Base-by-base conservation (phyloP, 2,329 filamentous ascomycete genomes). In the Onygenales sp. region DNA sequence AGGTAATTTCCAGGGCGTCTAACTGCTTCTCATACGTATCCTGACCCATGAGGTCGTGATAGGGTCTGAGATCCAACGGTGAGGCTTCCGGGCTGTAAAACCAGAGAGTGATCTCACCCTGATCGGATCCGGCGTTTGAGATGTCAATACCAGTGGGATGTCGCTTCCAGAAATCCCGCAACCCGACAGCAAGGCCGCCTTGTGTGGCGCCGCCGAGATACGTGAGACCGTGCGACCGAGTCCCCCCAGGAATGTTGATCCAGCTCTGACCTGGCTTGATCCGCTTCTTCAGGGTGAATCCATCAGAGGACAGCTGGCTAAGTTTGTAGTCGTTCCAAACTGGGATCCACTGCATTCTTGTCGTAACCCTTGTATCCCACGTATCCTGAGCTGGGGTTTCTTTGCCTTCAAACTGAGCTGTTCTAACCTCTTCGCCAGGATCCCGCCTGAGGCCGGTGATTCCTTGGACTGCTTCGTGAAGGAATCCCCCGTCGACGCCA, bases 111-210 rank as follows among this genome's bases (percentile, higher is more conserved):
- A 84, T 68, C 4, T 73, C 68, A 0, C 79, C 80, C 2, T 64
- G 61, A 45, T 81, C 75, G 0, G 70, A 69, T 0, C 72, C 73
- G 0, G 79, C 77, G 49, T 78, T 73, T 0, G 71, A 65, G 9
- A 84, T 73, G 45, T 84, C 81, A 4, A 84, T 64, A 3, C 77
- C 74, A 0, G 78, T 80, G 0, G 82, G 82, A 57, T 81, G 83
- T 13, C 78, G 73, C 67, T 84, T 79, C 82, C 82, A 84, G 62
- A 84, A 84, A 59, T 84, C 75, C 2, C 77, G 74, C 46, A 82
- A 70, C 0, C 79, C 80, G 4, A 84, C 63, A 1, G 78, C 81
- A 1, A 85, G 69, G 10, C 82, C 82, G n/a, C 82, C 82, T 2
- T 68, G 65, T 0, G 72, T 76, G 4, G 80, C 77, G 8, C 77